phyloP scores from a whole-genome alignment of 495 filamentous ascomycete species.

The Penicillium robsamsonii region DNA sequence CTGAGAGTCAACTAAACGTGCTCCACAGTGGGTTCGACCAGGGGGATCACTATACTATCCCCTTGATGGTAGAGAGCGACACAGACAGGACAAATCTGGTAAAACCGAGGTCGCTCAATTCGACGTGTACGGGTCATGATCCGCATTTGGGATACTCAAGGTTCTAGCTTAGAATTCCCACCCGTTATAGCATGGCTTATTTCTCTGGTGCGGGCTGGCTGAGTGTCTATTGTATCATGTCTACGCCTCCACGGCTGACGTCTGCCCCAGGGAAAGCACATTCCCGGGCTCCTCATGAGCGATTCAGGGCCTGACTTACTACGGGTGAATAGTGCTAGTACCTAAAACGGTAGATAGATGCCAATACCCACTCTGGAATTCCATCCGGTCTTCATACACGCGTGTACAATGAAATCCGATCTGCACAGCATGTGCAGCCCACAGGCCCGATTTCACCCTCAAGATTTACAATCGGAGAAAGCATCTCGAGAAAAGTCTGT shows the following conservation, averaged over 20 bases:
- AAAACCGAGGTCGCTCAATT: conserved; percentile 16
- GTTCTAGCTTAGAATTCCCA: background rate
- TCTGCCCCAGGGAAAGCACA: background rate
- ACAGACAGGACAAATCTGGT: conserved; percentile 20
- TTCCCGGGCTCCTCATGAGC: background rate
- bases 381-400: conserved; percentile 9
- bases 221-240: conserved; percentile 3
- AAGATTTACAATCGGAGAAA: background rate
- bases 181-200: background rate
- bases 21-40: conserved; percentile 30
- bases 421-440: conserved; percentile 18
- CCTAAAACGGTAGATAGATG: conserved; percentile 17
- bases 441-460: conserved; percentile 6
- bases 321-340: conserved; percentile 1
- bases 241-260: conserved; percentile 2
- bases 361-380: conserved; percentile 13
- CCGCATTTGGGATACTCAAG: background rate
- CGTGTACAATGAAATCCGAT: conserved; percentile 21
- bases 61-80: conserved; percentile 20
- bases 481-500: background rate
- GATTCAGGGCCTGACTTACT: background rate
- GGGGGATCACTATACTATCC: conserved; percentile 16
- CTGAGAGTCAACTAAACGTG: conserved; percentile 23
- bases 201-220: background rate
- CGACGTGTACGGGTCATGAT: conserved; percentile 10